Percentiles rank a stretch among this genome's conserved stretches.
Conservation (phyloP, 805 yeast species). For the Kregervanrija fluxuum region DNA sequence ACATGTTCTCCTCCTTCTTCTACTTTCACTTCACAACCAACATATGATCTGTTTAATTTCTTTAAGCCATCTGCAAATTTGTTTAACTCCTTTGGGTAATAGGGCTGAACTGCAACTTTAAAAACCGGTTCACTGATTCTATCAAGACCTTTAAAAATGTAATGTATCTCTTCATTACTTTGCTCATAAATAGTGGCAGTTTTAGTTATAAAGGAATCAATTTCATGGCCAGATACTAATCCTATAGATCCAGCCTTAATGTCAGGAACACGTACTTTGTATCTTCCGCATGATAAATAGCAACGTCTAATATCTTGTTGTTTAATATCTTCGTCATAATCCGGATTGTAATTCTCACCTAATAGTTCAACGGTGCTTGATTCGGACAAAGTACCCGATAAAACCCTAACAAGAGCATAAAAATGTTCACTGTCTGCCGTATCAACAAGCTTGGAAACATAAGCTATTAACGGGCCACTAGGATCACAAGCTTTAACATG, state of each 20-base stretch:
- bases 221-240: slow-evolving; percentile 48
- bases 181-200: slow-evolving; percentile 48
- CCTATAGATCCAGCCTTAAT: slow-evolving; percentile 56
- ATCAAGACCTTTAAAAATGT: slow-evolving; percentile 35
- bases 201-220: slow-evolving; percentile 49
- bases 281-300: slow-evolving; percentile 63
- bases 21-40: slow-evolving; percentile 59
- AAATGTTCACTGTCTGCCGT: slow-evolving; percentile 44
- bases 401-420: slow-evolving; percentile 53
- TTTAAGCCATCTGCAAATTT: slow-evolving; percentile 64
- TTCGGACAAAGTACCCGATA: slow-evolving; percentile 48
- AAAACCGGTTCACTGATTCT: slow-evolving; percentile 52
- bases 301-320: slow-evolving; percentile 35
- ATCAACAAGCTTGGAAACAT: slow-evolving; percentile 52
- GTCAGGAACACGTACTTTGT: slow-evolving; percentile 43
- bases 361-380: slow-evolving; percentile 46
- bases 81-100: slow-evolving; percentile 71
- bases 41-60: slow-evolving; percentile 52
- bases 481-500: slow-evolving; percentile 28
- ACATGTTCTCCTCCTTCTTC: slow-evolving; percentile 89
- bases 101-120: slow-evolving; percentile 80
- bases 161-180: slow-evolving; percentile 16
- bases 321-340: slow-evolving; percentile 45
- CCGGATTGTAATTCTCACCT: slow-evolving; percentile 46
- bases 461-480: slow-evolving; percentile 41